phyloP scores from a whole-genome alignment of 768 basidiomycete species.

The Calvatia gigantea region DNA sequence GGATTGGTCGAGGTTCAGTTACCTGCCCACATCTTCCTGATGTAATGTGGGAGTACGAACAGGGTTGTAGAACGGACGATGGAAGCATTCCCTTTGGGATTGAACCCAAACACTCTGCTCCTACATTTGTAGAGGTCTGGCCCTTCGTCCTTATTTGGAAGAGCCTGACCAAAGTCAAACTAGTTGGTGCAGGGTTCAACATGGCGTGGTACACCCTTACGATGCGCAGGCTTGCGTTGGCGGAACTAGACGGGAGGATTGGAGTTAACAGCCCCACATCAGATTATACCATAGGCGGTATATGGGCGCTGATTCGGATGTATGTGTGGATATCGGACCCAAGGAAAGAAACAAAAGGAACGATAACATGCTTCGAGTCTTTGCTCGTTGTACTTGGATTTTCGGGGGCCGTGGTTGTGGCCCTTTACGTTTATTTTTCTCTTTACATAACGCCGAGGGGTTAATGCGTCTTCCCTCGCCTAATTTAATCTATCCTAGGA shows the following conservation, averaged over 20 bases:
- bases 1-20: conserved; percentile 68
- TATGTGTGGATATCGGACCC: conserved; percentile 38
- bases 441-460: too few relatives aligned
- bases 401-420: background rate
- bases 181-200: conserved; percentile 62
- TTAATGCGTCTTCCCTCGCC: too few relatives aligned
- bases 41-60: conserved; percentile 25
- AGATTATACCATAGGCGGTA: conserved; percentile 28
- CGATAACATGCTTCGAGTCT: background rate
- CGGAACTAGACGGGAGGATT: conserved; percentile 3
- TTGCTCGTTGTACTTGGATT: background rate
- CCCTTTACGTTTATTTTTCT: background rate
- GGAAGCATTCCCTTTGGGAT: conserved; percentile 31
- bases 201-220: conserved; percentile 67
- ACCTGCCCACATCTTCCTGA: conserved; percentile 58
- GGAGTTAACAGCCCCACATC: conserved; percentile 12
- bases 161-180: conserved; percentile 42
- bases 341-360: background rate
- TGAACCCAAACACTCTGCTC: conserved; percentile 31
- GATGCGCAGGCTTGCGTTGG: conserved; percentile 48
- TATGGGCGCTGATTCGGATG: conserved; percentile 39
- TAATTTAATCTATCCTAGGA: too few relatives aligned
- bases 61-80: conserved; percentile 17
- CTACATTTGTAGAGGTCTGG: conserved; percentile 17
- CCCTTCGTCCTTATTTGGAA: conserved; percentile 23